These are phyloP conservation scores for Fistulina hepatica DNA, from an alignment of 1,284 basidiomycete species.

Conservation along the genomic window DNA sequence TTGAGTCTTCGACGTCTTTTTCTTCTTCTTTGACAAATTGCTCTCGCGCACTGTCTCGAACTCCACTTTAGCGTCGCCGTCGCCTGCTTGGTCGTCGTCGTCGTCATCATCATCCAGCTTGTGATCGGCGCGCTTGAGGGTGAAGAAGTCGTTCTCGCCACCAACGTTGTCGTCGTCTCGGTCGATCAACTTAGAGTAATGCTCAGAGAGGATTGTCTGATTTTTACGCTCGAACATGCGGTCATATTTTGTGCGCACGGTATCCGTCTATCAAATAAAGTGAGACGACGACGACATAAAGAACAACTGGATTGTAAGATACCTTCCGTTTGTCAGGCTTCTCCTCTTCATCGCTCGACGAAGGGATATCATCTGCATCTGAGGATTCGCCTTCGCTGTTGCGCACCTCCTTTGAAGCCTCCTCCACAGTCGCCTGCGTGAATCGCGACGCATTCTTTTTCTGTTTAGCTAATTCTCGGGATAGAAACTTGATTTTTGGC, in stretches of 20 bases:
- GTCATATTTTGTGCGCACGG: conserved; percentile 90
- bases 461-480: conserved; percentile 59
- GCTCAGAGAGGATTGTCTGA: conserved; percentile 85
- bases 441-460: conserved; percentile 62
- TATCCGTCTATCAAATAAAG: conserved; percentile 16
- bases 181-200: conserved; percentile 85
- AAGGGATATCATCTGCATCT: conserved; percentile 13
- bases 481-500: conserved; percentile 91
- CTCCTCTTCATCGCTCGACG: conserved; percentile 20
- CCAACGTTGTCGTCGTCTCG: conserved; percentile 34
- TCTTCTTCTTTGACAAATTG: conserved; percentile 33
- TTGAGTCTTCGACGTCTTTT: conserved; percentile 65
- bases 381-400: conserved; percentile 20
- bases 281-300: conserved; percentile 2
- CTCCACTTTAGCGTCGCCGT: conserved; percentile 31
- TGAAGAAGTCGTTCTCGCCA: conserved; percentile 77
- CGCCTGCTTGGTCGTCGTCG: too few relatives aligned
- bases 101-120: conserved; percentile 41
- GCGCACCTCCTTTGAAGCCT: conserved; percentile 13
- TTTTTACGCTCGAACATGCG: conserved; percentile 97
- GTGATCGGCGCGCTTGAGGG: conserved; percentile 85
- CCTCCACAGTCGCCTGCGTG: conserved; percentile 24
- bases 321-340: conserved; percentile 10
- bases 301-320: conserved; percentile 14
- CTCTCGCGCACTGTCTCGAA: background rate